phyloP scores from a whole-genome alignment of 202 grass and related monocot species.

The Dendrocalamus latiflorus region DNA sequence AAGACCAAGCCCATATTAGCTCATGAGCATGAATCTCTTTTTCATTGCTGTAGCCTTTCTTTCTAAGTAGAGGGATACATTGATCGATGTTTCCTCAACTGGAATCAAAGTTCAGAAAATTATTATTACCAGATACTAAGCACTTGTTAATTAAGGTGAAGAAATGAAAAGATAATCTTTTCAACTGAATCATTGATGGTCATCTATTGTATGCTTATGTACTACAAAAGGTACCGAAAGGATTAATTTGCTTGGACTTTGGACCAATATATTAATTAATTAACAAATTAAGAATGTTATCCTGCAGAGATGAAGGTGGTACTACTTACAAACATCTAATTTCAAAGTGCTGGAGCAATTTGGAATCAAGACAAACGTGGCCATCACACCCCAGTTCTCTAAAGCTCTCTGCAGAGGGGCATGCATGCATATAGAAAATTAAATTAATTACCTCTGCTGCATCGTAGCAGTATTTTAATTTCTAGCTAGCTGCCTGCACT shows the following conservation, averaged over 20 bases:
- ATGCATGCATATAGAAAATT: not conserved
- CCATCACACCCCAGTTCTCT: slow-evolving; percentile 15
- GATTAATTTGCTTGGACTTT: not conserved
- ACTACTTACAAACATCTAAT: not conserved
- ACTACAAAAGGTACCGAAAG: not conserved
- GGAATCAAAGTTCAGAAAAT: not conserved
- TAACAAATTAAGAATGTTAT: slow-evolving; percentile 35
- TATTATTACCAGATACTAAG: not conserved
- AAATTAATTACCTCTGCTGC: not conserved
- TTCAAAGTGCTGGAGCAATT: slow-evolving; percentile 34
- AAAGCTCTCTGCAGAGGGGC: no score
- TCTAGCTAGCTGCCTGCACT: no score
- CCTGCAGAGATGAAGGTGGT: slow-evolving; percentile 2
- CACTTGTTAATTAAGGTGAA: not conserved
- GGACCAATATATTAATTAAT: not conserved
- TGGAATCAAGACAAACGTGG: slow-evolving; percentile 44
- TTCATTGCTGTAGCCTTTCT: not conserved
- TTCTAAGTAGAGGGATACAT: not conserved
- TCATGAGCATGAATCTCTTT: no score
- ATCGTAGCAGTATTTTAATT: not conserved
- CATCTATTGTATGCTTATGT: not conserved
- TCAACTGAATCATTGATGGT: not conserved
- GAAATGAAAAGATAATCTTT: slow-evolving; percentile 12
- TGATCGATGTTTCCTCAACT: not conserved
- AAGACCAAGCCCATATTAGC: no score